Evolutionary conservation across 305 asterid genomes (phyloP), one percentile per base, ranked within the genome.

Genomic region (Withania somnifera): DNA sequence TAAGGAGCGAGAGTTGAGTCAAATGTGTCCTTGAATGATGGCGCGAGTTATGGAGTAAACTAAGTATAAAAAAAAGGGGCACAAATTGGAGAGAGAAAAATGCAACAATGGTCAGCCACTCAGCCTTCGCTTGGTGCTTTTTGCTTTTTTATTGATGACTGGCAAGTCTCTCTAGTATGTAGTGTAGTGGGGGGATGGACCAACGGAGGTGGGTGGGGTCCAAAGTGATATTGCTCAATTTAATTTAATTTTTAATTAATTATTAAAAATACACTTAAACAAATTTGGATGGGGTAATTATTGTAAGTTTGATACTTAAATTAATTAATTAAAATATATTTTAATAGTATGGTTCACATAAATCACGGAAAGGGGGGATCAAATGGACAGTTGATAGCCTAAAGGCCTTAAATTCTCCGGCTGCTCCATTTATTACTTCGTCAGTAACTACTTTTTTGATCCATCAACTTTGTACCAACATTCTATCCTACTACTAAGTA

Each of bases 21-120:
- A 60, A 32, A 38, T 11, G 80, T 85, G 77, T 84, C 93, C 93
- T 90, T 90, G 88, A 91, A 80, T 89, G 85, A 89, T 83, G 97
- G 93, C 91, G 81, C 69, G 83, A 84, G 42, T 83, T 84, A 53
- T 80, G 92, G 89, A 61, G 86, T 58, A 64, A 84, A 83, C 52
- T 78, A 58, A 56, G 8, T 58, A 26, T 56, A 54, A 79, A 83
- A 38, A 54, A 84, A 45, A 47, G 38, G 45, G 76, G 4, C 30
- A 51, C 71, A 80, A 52, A 73, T 42, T 34, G 82, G 60, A 63
- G 82, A 57, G 77, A 26, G 58, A 51, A 66, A 60, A 13, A 32
- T 34, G 45, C 47, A 7, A 60, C 56, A 79, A 82, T 3, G 77
- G 67, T 83, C 64, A 82, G 24, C 69, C 84, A 69, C 61, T 83